phyloP scores from a whole-genome alignment of 768 basidiomycete genomes.

The Pleurotus pulmonarius region DNA sequence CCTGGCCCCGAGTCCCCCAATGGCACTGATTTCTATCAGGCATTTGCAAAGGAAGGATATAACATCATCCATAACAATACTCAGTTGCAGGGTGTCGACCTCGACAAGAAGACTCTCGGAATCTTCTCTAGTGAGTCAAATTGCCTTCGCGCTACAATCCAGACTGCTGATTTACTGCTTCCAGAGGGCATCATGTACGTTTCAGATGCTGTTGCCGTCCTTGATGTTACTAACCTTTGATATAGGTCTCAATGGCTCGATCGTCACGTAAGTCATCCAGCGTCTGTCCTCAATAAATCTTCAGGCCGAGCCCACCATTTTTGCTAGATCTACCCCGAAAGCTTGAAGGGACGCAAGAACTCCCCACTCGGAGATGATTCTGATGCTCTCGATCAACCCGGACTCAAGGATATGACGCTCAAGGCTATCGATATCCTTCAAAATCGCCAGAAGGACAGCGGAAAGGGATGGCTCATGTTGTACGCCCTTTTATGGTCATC shows the following conservation, averaged over 20 bases:
- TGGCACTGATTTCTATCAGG: slow-evolving; percentile 38
- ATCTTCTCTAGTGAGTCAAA: slow-evolving; percentile 34
- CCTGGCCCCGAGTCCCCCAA: slow-evolving; percentile 32
- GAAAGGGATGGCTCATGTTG: slow-evolving; percentile 45
- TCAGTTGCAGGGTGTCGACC: slow-evolving; percentile 25
- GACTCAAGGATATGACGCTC: slow-evolving; percentile 43
- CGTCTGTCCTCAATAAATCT: neutral
- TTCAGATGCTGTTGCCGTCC: neutral
- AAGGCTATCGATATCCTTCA: slow-evolving; percentile 44
- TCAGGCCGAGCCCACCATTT: neutral
- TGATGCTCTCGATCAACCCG: slow-evolving; percentile 40
- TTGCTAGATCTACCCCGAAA: slow-evolving; percentile 28
- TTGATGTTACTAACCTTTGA: neutral
- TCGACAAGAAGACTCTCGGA: slow-evolving; percentile 34
- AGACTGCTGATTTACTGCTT: neutral
- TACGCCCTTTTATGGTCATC: neutral
- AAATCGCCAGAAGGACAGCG: slow-evolving; percentile 22
- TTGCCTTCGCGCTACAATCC: neutral
- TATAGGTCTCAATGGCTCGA: slow-evolving; percentile 41
- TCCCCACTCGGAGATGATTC: slow-evolving; percentile 38
- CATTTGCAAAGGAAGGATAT: slow-evolving; percentile 34
- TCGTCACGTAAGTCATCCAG: slow-evolving; percentile 21
- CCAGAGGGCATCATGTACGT: neutral
- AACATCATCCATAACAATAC: slow-evolving; percentile 36
- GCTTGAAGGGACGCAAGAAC: slow-evolving; percentile 32